phyloP scores from a whole-genome alignment of 805 yeast species.

The Pichia heedii region DNA sequence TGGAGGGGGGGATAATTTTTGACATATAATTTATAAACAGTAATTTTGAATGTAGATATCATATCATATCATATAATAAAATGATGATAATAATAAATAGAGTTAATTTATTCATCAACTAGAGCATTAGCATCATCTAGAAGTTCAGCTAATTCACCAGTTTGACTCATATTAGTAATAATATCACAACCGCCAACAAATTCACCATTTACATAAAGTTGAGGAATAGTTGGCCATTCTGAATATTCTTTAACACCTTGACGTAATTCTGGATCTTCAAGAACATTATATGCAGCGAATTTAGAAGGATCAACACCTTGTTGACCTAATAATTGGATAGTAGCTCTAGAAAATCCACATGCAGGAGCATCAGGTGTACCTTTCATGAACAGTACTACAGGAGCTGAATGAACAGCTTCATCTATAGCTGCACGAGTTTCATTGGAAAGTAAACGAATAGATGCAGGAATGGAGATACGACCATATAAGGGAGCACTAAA shows the following conservation, averaged over 20 bases:
- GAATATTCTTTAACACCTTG: conserved; percentile 92
- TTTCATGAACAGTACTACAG: conserved; percentile 95
- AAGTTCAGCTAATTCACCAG: conserved; percentile 83
- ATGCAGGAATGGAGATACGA: background rate
- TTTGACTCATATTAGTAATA: conserved; percentile 79
- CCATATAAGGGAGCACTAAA: background rate
- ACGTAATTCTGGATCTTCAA: conserved; percentile 91
- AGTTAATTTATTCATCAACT: conserved; percentile 25
- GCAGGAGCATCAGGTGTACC: conserved; percentile 98
- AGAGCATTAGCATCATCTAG: conserved; percentile 72
- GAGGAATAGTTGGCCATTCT: conserved; percentile 99
- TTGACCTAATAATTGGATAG: conserved; percentile 87
- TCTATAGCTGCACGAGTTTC: conserved; percentile 82
- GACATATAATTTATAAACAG: too few species aligned
- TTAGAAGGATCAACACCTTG: conserved; percentile 95
- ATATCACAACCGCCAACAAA: conserved; percentile 98
- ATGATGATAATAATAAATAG: too few species aligned
- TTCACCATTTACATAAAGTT: conserved; percentile 81
- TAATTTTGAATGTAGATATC: too few species aligned
- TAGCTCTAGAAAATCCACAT: conserved; percentile 95
- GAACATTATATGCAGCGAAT: conserved; percentile 94
- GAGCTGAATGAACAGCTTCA: conserved; percentile 77
- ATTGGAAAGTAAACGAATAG: conserved; percentile 44
- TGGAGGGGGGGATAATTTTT: background rate
- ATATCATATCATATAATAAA: conserved; percentile 14